Base-by-base conservation (phyloP, 441 rosid species). In the Corymbia calophylla region DNA sequence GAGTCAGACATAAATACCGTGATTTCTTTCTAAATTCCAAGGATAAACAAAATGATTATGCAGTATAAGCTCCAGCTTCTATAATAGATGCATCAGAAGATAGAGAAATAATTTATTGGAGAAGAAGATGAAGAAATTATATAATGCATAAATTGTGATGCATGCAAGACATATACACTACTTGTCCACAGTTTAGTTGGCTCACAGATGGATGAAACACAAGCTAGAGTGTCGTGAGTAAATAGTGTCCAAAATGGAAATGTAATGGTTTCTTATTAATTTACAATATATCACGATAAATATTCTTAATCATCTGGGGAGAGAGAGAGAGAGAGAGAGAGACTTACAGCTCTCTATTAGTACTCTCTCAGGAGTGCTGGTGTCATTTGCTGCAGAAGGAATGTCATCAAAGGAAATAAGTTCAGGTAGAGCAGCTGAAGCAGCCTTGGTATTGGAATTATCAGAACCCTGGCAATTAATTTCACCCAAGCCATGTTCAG, bases 301-400 rank as follows among this genome's bases (percentile, higher is more conserved):
- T 32, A 29, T 62, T 62, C 18, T 62, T 44, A 54, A 86, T 53
- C 3, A 18, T 86, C 12, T 55, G 7, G 13, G 13, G 51, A 77
- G 84, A 55, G 19, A n/a, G 60, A 89, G 70, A 13, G 18, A 47
- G 21, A 39, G 80, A 66, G n/a, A 82, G 66, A 32, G n/a, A 88
- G 87, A 93, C 96, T 95, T 93, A 95, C 97, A 60, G 68, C 31
- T 92, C 88, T 89, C 93, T 86, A 91, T 90, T 87, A 88, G 88
- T 89, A 88, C 90, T 90, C 90, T 44, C 49, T 89, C 49, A 51
- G 89, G 87, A 87, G 89, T 58, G 89, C 87, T 92, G 49, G 32
- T 88, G 9, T 49, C 39, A 56, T 77, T 87, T 88, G 92, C 88
- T 77, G 92, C 87, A 60, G 92, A 89, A 88, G 89, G 89, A 89